A percentile compares a stretch with the other conserved stretches of the same genome.
phyloP scores from a whole-genome alignment of 345 rosid genomes.

The Corchorus olitorius region DNA sequence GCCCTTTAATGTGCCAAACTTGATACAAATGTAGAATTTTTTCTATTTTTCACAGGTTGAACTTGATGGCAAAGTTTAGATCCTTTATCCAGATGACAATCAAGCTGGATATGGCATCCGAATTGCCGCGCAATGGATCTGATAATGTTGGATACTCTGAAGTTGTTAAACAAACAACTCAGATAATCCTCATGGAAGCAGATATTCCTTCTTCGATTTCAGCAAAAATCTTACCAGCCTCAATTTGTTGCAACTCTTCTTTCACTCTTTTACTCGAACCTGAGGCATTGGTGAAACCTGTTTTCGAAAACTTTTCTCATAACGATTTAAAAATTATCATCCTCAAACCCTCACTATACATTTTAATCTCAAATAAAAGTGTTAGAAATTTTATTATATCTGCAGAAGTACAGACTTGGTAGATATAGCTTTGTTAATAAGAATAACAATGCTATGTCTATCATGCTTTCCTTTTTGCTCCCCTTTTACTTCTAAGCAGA shows the following conservation, averaged over 20 bases:
- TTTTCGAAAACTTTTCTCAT: not conserved
- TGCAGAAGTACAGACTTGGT: too few species aligned
- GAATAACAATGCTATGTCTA: too few species aligned
- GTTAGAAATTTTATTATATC: not conserved
- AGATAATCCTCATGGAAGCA: constrained; percentile 9
- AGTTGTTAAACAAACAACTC: not conserved
- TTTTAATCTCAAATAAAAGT: not conserved
- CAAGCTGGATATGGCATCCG: not conserved
- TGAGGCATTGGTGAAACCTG: not conserved
- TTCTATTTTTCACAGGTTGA: not conserved
- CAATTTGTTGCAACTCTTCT: not conserved
- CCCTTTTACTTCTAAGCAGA: not conserved
- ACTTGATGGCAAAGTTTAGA: not conserved
- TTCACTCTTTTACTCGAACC: not conserved
- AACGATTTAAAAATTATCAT: not conserved
- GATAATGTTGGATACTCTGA: not conserved
- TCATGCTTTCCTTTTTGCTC: too few species aligned
- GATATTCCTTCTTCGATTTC: constrained; percentile 7
- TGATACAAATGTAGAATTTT: not conserved
- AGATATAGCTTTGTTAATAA: too few species aligned
- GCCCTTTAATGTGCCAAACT: not conserved
- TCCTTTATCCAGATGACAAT: not conserved
- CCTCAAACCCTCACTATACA: not conserved
- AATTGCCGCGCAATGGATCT: not conserved
- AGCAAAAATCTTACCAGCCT: not conserved